Base-by-base conservation (phyloP, 2,329 filamentous ascomycete species). In the Alternaria metachromatica region DNA sequence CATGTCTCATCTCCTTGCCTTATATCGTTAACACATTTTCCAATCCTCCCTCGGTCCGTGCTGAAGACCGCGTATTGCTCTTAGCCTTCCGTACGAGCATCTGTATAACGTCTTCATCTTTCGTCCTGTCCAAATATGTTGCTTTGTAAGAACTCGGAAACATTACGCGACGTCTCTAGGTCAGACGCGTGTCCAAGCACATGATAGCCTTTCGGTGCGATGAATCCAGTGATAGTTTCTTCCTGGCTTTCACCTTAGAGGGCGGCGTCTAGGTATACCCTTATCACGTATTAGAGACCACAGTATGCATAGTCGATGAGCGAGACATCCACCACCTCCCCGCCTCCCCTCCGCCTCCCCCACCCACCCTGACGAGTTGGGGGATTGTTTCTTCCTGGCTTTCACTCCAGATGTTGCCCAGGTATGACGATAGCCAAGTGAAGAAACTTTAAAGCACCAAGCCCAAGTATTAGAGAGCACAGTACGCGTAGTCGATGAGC, bases 131-230 rank as follows among this genome's bases (percentile, higher is more conserved):
- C 33, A 37, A 37, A 37, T 0, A 5, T n/a, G 13, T 37, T 37
- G 33, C 4, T 37, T 37, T 37, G 7, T 2, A 37, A 2, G 1
- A 37, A 5, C 3, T 37, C 13, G 13, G 30, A 37, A n/a, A 37
- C 2, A 2, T 37, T 0, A n/a, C 15, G 33, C 0, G 15, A 37
- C 33, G 4, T n/a, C 4, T 37, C 33, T 2, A 8, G 8, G 33
- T n/a, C 7, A 9, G 33, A 37, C 2, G n/a, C n/a, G 33, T 37
- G 33, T 10, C 4, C 33, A 37, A 37, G 7, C 33, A 9, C 15
- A 8, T n/a, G 0, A 8, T 37, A 37, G 8, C 7, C 33, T 37
- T 37, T n/a, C 4, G 33, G 33, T 0, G 8, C 4, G 33, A n/a
- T 10, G 1, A 37, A 37, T 25, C 15, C 6, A 48, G 21, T 6